A percentile compares a stretch with the other conserved stretches of the same genome.
phyloP scores from a whole-genome alignment of 2,329 filamentous ascomycete genomes.

The Clonostachys solani region DNA sequence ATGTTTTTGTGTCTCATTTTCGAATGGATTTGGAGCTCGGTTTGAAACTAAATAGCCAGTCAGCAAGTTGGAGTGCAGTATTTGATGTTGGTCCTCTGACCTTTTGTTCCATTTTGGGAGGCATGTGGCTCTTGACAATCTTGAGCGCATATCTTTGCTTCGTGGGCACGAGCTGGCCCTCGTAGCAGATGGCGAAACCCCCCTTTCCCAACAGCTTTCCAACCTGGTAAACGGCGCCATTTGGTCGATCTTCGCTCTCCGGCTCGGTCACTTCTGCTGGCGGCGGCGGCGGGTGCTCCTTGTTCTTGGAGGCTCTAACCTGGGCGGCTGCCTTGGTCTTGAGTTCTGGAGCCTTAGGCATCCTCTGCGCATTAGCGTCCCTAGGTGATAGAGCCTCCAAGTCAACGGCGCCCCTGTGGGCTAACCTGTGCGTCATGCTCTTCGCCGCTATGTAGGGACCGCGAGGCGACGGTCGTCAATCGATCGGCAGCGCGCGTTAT shows the following conservation, averaged over 20 bases:
- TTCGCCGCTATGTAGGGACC: too few species aligned
- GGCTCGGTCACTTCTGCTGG: slow-evolving; percentile 56
- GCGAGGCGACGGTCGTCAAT: too few species aligned
- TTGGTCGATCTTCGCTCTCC: slow-evolving; percentile 62
- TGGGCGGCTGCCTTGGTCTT: slow-evolving; percentile 49
- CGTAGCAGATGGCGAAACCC: slow-evolving; percentile 79
- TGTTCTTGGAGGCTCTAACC: slow-evolving; percentile 55
- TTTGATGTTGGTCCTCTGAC: slow-evolving; percentile 31
- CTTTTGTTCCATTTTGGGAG: slow-evolving; percentile 80
- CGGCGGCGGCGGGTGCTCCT: slow-evolving; percentile 64
- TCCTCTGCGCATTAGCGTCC: slow-evolving; percentile 58
- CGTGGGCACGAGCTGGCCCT: slow-evolving; percentile 61
- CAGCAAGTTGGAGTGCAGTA: slow-evolving; percentile 3
- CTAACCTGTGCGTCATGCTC: slow-evolving; percentile 43
- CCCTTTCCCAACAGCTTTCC: slow-evolving; percentile 75
- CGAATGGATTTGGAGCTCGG: slow-evolving; percentile 94
- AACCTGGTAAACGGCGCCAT: slow-evolving; percentile 70
- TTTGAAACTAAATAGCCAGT: slow-evolving; percentile 52
- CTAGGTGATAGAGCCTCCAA: slow-evolving; percentile 62
- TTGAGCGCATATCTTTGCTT: slow-evolving; percentile 72
- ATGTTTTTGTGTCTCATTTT: slow-evolving; percentile 97
- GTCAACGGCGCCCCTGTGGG: slow-evolving; percentile 45
- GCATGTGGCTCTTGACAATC: slow-evolving; percentile 81
- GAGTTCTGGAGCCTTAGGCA: slow-evolving; percentile 40
- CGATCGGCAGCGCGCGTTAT: too few species aligned